Percentiles rank a stretch among this genome's conserved stretches.
These are phyloP conservation scores for Herpetomonas samuelpessoai DNA, from an alignment of 208 protist genomes.

Conservation along the genomic window DNA sequence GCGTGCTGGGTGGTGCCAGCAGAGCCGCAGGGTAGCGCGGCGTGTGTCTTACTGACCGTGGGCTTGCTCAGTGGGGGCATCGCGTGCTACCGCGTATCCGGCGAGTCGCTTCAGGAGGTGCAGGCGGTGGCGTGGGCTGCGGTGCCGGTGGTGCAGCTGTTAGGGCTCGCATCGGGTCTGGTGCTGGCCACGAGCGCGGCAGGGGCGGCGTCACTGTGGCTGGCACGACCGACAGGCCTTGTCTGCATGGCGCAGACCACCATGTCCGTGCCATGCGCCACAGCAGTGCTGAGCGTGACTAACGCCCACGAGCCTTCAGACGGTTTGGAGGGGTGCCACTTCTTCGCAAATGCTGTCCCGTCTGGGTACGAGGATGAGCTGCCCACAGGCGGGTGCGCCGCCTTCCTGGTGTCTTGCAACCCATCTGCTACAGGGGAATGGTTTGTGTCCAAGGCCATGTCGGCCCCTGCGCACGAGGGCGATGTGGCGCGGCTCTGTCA, in stretches of 20 bases:
- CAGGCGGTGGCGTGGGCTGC: slow-evolving; percentile 18
- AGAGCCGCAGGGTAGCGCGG: background rate
- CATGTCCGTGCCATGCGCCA: background rate
- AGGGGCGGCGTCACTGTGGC: background rate
- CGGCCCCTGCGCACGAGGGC: background rate
- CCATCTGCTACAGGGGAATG: slow-evolving; percentile 14
- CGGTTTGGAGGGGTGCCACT: too few species aligned
- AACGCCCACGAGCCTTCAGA: too few species aligned
- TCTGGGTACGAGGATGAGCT: background rate
- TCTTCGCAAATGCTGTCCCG: background rate
- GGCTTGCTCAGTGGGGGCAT: slow-evolving; percentile 14
- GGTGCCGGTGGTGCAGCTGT: slow-evolving; percentile 16
- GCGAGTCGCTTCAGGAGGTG: slow-evolving; percentile 29
- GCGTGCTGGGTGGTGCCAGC: slow-evolving; percentile 16
- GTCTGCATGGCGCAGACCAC: background rate
- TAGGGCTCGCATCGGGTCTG: background rate
- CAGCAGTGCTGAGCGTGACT: too few species aligned
- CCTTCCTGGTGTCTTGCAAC: background rate
- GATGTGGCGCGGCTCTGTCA: background rate
- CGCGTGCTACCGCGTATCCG: slow-evolving; percentile 15
- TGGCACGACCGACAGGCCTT: background rate
- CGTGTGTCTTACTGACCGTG: slow-evolving; percentile 1
- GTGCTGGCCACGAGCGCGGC: background rate
- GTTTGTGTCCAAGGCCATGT: background rate
- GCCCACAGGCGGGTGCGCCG: too few species aligned